These are phyloP conservation scores for Umbelopsis ramanniana DNA, from an alignment of 192 early-diverging fungal genomes.

Conservation along the genomic window DNA sequence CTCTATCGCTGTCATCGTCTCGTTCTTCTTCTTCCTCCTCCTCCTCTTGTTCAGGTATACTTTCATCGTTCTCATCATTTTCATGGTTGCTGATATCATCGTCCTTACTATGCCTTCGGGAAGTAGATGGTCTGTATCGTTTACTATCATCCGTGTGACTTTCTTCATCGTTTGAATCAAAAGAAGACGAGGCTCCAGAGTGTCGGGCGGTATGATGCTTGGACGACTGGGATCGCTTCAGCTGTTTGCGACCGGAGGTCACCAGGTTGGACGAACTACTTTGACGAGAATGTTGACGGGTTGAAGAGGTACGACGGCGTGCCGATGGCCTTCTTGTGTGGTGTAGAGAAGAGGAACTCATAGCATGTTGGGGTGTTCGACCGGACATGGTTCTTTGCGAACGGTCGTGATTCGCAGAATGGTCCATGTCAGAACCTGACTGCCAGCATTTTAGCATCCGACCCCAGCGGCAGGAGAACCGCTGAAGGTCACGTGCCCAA, in stretches of 20 bases:
- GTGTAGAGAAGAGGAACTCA: neutral
- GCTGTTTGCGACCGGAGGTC: neutral
- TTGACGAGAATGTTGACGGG: slow-evolving; percentile 22
- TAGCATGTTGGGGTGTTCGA: slow-evolving; percentile 6
- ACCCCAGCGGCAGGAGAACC: neutral
- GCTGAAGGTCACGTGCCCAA: neutral
- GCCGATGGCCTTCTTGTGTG: neutral
- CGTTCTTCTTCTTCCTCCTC: slow-evolving; percentile 24
- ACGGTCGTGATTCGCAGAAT: neutral
- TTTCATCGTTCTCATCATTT: slow-evolving; percentile 31
- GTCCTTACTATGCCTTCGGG: slow-evolving; percentile 42
- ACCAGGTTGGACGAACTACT: slow-evolving; percentile 12
- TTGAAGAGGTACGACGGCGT: neutral
- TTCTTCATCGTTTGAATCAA: neutral
- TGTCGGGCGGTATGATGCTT: slow-evolving; percentile 3
- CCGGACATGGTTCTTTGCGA: slow-evolving; percentile 10
- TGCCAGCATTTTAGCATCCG: neutral
- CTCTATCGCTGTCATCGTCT: slow-evolving; percentile 48
- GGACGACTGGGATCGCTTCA: slow-evolving; percentile 13
- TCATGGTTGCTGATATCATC: slow-evolving; percentile 27
- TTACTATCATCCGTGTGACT: slow-evolving; percentile 6
- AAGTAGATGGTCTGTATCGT: slow-evolving; percentile 3
- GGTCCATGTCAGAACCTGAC: slow-evolving; percentile 5
- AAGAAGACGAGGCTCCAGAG: neutral
- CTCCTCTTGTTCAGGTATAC: slow-evolving; percentile 1